Conservation (phyloP, 805 yeast genomes). For the Kuraishia hungarica region DNA sequence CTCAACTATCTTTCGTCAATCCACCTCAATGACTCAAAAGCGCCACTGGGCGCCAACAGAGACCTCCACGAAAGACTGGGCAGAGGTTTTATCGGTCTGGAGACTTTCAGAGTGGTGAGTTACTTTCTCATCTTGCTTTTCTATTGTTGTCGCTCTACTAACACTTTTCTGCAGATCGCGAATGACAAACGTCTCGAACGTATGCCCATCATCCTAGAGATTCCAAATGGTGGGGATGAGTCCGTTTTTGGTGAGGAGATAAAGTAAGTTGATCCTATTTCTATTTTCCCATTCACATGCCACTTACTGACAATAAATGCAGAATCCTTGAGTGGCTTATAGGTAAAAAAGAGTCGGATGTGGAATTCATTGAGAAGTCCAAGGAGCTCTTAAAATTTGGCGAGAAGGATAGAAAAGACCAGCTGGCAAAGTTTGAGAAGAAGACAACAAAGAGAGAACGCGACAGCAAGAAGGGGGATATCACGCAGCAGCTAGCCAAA, state of each 20-base stretch:
- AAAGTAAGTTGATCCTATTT: slow-evolving; percentile 12
- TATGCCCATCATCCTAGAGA: slow-evolving; percentile 80
- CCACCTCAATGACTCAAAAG: slow-evolving; percentile 92
- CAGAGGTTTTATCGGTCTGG: slow-evolving; percentile 81
- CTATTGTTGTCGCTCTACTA: too few relatives aligned
- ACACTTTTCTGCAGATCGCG: slow-evolving; percentile 33
- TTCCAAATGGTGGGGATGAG: slow-evolving; percentile 68
- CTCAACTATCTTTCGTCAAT: slow-evolving; percentile 66
- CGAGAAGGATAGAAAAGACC: slow-evolving; percentile 59
- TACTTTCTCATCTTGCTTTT: too few relatives aligned
- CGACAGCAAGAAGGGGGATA: slow-evolving; percentile 10
- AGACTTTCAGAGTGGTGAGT: slow-evolving; percentile 52
- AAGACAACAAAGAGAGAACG: slow-evolving; percentile 28
- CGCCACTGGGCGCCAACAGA: slow-evolving; percentile 82
- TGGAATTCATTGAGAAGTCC: slow-evolving; percentile 41
- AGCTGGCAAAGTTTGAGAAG: slow-evolving; percentile 53
- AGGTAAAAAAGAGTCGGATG: slow-evolving; percentile 44
- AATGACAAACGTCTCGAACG: slow-evolving; percentile 52
- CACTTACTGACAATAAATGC: too few relatives aligned
- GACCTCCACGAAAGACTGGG: slow-evolving; percentile 91
- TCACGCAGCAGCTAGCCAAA: background rate
- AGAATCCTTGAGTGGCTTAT: slow-evolving; percentile 72
- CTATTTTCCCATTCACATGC: too few relatives aligned
- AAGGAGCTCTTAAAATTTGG: slow-evolving; percentile 51
- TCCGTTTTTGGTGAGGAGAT: slow-evolving; percentile 72